Conservation (phyloP, 2,329 filamentous ascomycete genomes). For the Beauveria pseudobassiana region DNA sequence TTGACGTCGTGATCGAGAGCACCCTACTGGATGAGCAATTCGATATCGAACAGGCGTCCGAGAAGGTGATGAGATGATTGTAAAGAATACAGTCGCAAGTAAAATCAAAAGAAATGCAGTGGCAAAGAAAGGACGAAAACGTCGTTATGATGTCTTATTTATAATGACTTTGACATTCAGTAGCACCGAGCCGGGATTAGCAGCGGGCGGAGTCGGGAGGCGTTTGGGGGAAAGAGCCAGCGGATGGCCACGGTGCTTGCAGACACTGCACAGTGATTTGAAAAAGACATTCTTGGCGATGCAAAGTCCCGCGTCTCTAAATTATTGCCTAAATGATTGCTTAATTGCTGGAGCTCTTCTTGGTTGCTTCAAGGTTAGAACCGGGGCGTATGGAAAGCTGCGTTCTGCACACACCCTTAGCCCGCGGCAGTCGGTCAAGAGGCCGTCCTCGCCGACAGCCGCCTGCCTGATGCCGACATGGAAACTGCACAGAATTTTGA, state of each 20-base stretch:
- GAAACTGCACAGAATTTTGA: neutral
- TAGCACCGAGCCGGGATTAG: constrained; percentile 6
- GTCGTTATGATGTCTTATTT: neutral
- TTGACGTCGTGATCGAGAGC: neutral
- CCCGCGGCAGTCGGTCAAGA: neutral
- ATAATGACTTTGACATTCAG: neutral
- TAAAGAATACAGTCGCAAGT: neutral
- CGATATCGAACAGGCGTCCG: neutral
- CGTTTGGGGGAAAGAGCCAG: constrained; percentile 1
- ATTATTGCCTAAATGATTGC: neutral
- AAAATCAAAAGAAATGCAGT: neutral
- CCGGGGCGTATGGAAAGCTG: neutral
- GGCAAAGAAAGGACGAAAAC: neutral
- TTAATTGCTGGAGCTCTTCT: neutral
- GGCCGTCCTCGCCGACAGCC: neutral
- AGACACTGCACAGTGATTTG: neutral
- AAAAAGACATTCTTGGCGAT: neutral
- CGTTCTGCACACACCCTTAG: no score
- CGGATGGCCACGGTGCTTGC: neutral
- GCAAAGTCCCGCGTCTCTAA: neutral
- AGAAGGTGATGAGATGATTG: neutral
- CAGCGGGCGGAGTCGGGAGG: neutral
- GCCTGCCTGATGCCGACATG: neutral
- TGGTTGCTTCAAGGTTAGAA: neutral
- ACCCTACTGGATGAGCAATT: neutral